Base-by-base conservation (phyloP, 208 protist species). In the Crithidia fasciculata region DNA sequence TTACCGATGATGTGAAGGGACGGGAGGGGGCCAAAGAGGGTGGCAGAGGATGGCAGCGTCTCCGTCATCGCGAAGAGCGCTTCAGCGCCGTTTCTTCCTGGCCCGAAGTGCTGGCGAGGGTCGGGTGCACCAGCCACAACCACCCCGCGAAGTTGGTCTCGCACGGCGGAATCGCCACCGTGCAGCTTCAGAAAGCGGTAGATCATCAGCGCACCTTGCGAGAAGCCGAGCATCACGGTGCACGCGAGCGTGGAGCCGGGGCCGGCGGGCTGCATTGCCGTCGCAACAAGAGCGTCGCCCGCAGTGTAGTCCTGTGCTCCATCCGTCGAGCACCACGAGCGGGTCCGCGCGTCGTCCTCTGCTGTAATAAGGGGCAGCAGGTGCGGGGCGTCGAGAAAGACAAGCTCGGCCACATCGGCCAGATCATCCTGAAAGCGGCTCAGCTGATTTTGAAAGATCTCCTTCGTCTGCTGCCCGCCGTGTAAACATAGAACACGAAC, bases 401-500 rank as follows among this genome's bases (percentile, higher is more conserved):
- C 49, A 43, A 94, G 83, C 36, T 78, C 73, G 15, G 87, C 84
- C 13, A 88, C 49, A 63, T 80, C 60, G 19, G 59, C 61, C 6
- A 90, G 78, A 43, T 70, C 72, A 50, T 70, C 65, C 47, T 72
- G 72, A 8, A 97, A 63, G 44, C 80, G 88, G 55, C 80, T 87
- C 54, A 95, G 75, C 63, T 95, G 87, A 68, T 95, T 85, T 65
- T 91, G 82, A 76, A 97, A 95, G 8, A 95, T 94, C 50, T 94
- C 89, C 12, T 68, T 85, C 15, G 87, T 95, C 65, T 97, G 92
- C n/a, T 72, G 88, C 12, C 66, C 74, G 57, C 92, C 92, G 53
- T 97, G 92, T 40, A 97, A 68, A 53, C 90, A 95, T 56, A 97
- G 74, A 19, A 95, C 74, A 47, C 72, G 77, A 65, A 89, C 69